Evolutionary conservation across 2,329 filamentous ascomycete genomes (phyloP), one percentile per base, ranked within the genome.

Genomic region (Calonectria multiphialidica): DNA sequence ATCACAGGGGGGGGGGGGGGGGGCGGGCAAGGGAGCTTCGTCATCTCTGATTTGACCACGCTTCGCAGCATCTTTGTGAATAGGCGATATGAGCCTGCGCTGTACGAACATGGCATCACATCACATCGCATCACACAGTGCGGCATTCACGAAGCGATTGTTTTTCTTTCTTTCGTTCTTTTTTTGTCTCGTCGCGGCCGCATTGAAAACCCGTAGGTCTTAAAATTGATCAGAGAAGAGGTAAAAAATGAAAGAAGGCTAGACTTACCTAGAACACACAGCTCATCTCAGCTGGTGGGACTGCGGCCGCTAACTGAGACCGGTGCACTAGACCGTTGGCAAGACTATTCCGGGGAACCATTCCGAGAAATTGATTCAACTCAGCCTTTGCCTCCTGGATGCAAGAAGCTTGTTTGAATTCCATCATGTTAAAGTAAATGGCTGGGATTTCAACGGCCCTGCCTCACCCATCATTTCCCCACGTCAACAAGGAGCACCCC

Each of bases 281-380:
- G 61, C 74, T 72, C 70, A 62, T 70, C 64, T 65, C 49, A 45
- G 30, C 44, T 44, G 30, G 66, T 67, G 50, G 64, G 70, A 68
- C 63, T 47, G 66, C 49, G 57, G 76, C 68, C 77, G 66, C 76
- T 79, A 78, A 42, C 47, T 55, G 69, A 70, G 55, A 66, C 69
- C 75, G 62, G 71, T 59, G 68, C 68, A 59, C 67, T 68, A 66
- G 62, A 61, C 53, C 61, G 71, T 71, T 66, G 68, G 68, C 76
- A 72, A 75, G 44, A 61, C 69, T 44, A 57, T 61, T 50, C 73
- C 68, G 66, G 70, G 71, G 73, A 71, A 28, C 67, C 69, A 64
- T 68, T 61, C 76, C 75, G 71, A 61, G 53, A 74, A 74, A 79
- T 75, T 71, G 71, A 68, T 49, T n/a, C 33, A 49, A 33, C 23